phyloP scores from a whole-genome alignment of 768 basidiomycete genomes.

The Mycena vulgaris region DNA sequence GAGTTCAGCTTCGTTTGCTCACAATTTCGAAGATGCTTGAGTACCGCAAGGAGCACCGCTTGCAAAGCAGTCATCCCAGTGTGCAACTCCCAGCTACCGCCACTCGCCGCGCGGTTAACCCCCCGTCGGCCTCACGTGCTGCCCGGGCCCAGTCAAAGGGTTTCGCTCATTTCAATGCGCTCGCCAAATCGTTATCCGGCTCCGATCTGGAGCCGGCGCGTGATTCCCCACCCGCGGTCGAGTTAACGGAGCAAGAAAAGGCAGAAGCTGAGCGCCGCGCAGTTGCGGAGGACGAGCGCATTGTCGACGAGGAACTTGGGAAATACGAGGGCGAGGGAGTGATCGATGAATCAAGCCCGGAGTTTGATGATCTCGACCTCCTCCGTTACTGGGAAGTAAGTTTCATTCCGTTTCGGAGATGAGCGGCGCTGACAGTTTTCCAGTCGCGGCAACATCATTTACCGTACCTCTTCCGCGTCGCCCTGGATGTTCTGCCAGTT shows the following conservation, averaged over 20 bases:
- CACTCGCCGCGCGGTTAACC: not conserved
- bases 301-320: conserved; percentile 7
- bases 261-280: conserved; percentile 14
- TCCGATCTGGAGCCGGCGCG: not conserved
- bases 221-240: not conserved
- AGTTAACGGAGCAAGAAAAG: conserved; percentile 3
- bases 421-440: not conserved
- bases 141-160: not conserved
- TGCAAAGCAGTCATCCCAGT: not conserved
- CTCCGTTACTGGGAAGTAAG: conserved; percentile 20
- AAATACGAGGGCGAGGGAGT: conserved; percentile 7
- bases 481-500: conserved; percentile 12
- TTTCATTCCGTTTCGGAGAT: not conserved
- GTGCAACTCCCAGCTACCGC: not conserved
- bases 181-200: not conserved
- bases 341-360: not conserved
- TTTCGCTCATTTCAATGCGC: not conserved
- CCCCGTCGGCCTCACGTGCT: not conserved
- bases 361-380: conserved; percentile 16
- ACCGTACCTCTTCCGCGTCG: conserved; percentile 10
- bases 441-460: not conserved
- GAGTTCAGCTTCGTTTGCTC: not conserved
- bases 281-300: conserved; percentile 1
- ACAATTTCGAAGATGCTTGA: conserved; percentile 9
- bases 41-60: conserved; percentile 18